Evolutionary conservation across 176 grass and related monocot genomes (phyloP).

Genomic region (Urochloa ruziziensis): DNA sequence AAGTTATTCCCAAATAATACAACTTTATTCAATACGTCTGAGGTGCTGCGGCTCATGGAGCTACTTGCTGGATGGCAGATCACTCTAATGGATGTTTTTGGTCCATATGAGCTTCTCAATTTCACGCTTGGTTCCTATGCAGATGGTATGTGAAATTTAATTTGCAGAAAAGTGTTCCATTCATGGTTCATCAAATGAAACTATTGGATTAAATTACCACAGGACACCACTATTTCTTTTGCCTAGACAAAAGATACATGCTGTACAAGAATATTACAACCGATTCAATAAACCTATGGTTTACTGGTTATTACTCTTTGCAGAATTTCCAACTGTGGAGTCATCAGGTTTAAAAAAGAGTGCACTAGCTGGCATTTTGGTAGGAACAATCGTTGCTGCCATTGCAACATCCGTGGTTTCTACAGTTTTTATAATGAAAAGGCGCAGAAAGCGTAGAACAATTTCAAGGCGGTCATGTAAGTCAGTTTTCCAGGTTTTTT

Average conservation of each 20-base stretch:
- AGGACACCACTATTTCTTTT: slow-evolving; percentile 1
- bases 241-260: neutral
- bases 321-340: slow-evolving; percentile 35
- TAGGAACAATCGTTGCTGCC: slow-evolving; percentile 46
- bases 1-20: slow-evolving; percentile 80
- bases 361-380: slow-evolving; percentile 62
- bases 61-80: slow-evolving; percentile 79
- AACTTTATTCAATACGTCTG: slow-evolving; percentile 55
- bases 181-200: neutral
- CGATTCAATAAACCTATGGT: neutral
- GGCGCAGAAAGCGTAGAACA: slow-evolving; percentile 12
- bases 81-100: slow-evolving; percentile 70
- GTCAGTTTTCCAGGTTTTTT: neutral
- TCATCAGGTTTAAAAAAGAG: slow-evolving; percentile 61
- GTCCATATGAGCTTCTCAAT: slow-evolving; percentile 94
- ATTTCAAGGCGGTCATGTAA: slow-evolving; percentile 72
- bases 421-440: slow-evolving; percentile 83
- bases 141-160: slow-evolving; percentile 50
- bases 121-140: slow-evolving; percentile 69
- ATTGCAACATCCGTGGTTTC: slow-evolving; percentile 47
- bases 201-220: neutral
- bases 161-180: neutral
- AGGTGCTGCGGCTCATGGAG: slow-evolving; percentile 46
- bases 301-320: neutral
- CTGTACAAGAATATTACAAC: neutral